Base-by-base conservation (phyloP, 352 stramenopile species). In the Phytopythium oedochilum region DNA sequence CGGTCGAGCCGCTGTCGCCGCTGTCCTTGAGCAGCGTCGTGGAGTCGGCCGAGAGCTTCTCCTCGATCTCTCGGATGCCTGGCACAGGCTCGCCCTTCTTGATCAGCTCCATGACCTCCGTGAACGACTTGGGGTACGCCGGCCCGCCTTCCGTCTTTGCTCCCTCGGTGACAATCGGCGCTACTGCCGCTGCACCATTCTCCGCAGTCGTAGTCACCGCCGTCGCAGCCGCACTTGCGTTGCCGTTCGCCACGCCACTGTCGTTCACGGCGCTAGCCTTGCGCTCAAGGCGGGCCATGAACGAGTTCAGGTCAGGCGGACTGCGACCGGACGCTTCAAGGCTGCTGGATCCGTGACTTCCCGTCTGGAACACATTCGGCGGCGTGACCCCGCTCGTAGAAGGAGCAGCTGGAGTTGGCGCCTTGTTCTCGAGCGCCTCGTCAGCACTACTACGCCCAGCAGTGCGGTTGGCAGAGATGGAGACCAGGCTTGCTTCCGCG, bases 31-130 rank as follows among this genome's bases (percentile, higher is more conserved):
- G 40, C 14, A 77, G 45, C 40, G 43, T 42, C 22, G 42, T 68
- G 15, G 79, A 64, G 48, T 90, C 79, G n/a, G 80, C 69, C 0
- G 80, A 90, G 29, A 90, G 40, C 31, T 84, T 85, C 46, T 90
- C 77, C 29, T 90, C 77, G 29, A 90, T 88, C 23, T 88, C 69
- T 20, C 81, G 75, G 57, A 90, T 88, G 7, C 78, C 80, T 5
- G 80, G 78, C n/a, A 90, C 78, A 11, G 62, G 68, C 51, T 89
- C 81, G 14, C 78, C 78, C 59, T 86, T 86, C 54, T 88, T 78
- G 39, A 91, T 66, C 59, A 88, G 67, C 61, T 84, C 71, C 76
- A 88, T 86, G 31, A 91, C 76, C 9, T 91, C 76, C 10, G 67
- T 80, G 54, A 91, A 91, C 6, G 81, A 88, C 51, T 85, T 69